Evolutionary conservation across 2,329 filamentous ascomycete genomes (phyloP).

Genomic region (Pyrenophora teres): DNA sequence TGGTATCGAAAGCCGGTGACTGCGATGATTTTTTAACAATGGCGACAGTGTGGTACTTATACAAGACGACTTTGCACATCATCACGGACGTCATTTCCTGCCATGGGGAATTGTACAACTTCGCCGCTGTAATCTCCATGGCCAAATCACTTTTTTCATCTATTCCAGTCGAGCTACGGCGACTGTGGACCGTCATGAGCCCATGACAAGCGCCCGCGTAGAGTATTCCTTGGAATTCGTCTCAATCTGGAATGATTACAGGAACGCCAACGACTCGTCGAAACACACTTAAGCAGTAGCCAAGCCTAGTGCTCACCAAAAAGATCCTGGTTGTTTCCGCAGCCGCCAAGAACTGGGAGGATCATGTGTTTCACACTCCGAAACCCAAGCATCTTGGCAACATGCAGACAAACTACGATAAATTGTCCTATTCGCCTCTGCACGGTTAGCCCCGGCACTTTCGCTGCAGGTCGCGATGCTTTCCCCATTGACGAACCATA

Average conservation of each 20-base stretch:
- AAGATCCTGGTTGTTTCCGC: slow-evolving; percentile 3
- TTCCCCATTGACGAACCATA: no score
- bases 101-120: background rate
- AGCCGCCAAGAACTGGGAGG: slow-evolving; percentile 16
- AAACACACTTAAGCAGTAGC: slow-evolving; percentile 15
- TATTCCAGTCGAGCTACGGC: slow-evolving; percentile 3
- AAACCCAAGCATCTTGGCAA: slow-evolving; percentile 4
- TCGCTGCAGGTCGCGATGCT: no score
- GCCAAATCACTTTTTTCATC: slow-evolving; percentile 11
- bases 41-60: slow-evolving; percentile 4
- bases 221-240: slow-evolving; percentile 8
- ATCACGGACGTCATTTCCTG: slow-evolving; percentile 1
- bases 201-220: background rate
- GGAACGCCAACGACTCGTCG: slow-evolving; percentile 13
- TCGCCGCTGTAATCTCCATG: slow-evolving; percentile 1
- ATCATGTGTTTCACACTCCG: slow-evolving; percentile 19
- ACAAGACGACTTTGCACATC: background rate
- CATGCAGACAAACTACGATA: background rate
- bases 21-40: slow-evolving; percentile 6
- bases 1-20: slow-evolving; percentile 12
- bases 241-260: slow-evolving; percentile 10
- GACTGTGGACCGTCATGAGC: slow-evolving; percentile 3
- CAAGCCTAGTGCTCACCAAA: slow-evolving; percentile 6
- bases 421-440: slow-evolving; percentile 1
- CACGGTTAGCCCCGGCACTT: background rate